Evolutionary conservation across 495 filamentous ascomycete genomes (phyloP), one percentile per base, ranked within the genome.

Genomic region (Aspergillus sclerotioniger): DNA sequence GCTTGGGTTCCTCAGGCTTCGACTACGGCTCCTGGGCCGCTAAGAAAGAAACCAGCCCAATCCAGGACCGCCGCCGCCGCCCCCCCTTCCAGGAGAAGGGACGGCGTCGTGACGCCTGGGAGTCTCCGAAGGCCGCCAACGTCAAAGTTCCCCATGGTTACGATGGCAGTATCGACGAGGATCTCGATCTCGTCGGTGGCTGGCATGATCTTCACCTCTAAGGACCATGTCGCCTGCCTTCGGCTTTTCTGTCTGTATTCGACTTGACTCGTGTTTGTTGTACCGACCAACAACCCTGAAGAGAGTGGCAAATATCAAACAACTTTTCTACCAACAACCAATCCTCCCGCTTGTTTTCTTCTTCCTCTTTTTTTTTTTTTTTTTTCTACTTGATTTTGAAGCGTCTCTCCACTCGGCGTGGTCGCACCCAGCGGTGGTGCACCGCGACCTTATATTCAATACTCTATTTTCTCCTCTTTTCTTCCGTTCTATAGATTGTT

Each of bases 141-240:
- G 45, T 39, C 57, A 73, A 71, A 49, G 51, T 57, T 19, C 54
- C 61, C 17, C 43, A 61, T 50, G 59, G 68, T 17, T 73, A 79
- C 19, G 83, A 84, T 65, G 83, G 80, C 62, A 78, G 78, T 63
- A 76, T 86, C 67, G 82, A 89, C 67, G 85, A 86, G 65, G 90
- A 91, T 69, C 72, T 89, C 68, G 90, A 92, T 80, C 92, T 91
- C 82, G 90, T 96, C 82, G 92, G 90, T 76, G 90, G 86, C 71
- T 94, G 90, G 88, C 82, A 88, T 65, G 85, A 90, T 50, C 75
- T 80, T 57, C 78, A 77, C 58, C 71, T 81, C 62, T 82, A 80
- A 63, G 28, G 19, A 29, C 32, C 17, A 25, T 25, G 28, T 59
- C 39, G 51, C 55, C 20, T 52, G 35, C 21, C 50, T 25, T 55